These are phyloP conservation scores for Auricularia sp. DNA, from an alignment of 768 basidiomycete genomes.

Conservation along the genomic window DNA sequence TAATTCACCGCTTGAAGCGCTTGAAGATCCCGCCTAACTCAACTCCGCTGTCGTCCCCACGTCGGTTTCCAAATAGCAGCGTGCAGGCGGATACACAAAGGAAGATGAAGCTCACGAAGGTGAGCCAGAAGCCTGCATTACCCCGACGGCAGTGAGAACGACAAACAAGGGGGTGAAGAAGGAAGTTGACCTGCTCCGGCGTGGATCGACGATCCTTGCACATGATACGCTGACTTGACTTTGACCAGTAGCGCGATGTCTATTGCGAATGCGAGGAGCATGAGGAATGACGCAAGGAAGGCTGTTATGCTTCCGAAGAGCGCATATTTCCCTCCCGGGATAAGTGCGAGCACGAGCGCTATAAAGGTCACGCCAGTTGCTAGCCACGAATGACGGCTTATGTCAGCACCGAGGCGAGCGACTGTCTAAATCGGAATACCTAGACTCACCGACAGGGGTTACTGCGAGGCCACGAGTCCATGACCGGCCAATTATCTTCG, in stretches of 20 bases:
- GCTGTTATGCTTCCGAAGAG: slow-evolving; percentile 19
- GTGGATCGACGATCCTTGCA: slow-evolving; percentile 38
- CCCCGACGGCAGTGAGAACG: background rate
- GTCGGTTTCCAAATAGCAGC: slow-evolving; percentile 58
- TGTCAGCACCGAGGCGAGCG: too few species aligned
- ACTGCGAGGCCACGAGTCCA: slow-evolving; percentile 70
- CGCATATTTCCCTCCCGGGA: background rate
- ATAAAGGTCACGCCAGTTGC: slow-evolving; percentile 48
- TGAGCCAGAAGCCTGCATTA: slow-evolving; percentile 60
- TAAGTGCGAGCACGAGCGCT: slow-evolving; percentile 44
- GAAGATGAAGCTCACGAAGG: slow-evolving; percentile 56
- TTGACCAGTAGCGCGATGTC: slow-evolving; percentile 65
- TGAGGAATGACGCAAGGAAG: slow-evolving; percentile 58
- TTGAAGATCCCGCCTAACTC: background rate
- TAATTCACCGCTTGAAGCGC: background rate
- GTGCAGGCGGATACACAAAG: slow-evolving; percentile 55
- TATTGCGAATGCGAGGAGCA: slow-evolving; percentile 63
- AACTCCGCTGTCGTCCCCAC: slow-evolving; percentile 3
- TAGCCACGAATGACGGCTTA: slow-evolving; percentile 7
- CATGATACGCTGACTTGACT: slow-evolving; percentile 34
- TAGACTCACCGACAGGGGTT: slow-evolving; percentile 58
- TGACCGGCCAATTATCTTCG: slow-evolving; percentile 30
- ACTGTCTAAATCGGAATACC: too few species aligned
- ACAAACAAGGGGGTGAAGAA: background rate
- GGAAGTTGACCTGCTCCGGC: slow-evolving; percentile 49